Evolutionary conservation across 2,329 filamentous ascomycete species (phyloP).

Genomic region (Balansia obtecta): DNA sequence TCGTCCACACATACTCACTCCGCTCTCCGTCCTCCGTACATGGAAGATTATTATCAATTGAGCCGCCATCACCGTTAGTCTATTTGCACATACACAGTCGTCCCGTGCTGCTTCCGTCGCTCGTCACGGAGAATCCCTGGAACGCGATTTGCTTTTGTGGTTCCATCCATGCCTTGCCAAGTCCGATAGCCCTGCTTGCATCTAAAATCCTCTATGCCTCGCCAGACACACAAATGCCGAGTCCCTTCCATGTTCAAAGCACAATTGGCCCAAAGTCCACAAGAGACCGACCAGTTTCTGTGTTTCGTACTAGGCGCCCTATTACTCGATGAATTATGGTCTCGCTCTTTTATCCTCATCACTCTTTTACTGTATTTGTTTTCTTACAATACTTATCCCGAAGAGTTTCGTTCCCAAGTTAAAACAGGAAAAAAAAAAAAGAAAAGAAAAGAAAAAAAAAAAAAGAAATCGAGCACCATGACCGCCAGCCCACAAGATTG

Average conservation of each 20-base stretch:
- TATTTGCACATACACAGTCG: neutral
- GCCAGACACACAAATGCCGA: neutral
- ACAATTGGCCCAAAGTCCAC: neutral
- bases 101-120: neutral
- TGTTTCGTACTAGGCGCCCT: neutral
- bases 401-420: too few species aligned
- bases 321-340: neutral
- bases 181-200: neutral
- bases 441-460: too few species aligned
- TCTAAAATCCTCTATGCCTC: conserved; percentile 5
- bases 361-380: neutral
- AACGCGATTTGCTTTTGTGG: neutral
- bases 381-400: neutral
- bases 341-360: neutral
- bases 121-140: neutral
- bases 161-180: neutral
- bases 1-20: too few species aligned
- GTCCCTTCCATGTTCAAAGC: conserved; percentile 1
- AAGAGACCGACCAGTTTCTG: neutral
- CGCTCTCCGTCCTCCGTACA: too few species aligned
- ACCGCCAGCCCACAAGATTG: neutral
- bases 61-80: neutral
- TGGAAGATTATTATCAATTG: neutral
- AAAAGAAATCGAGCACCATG: too few species aligned
- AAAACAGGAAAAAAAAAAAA: too few species aligned